These are phyloP conservation scores for Eucalyptus marginata DNA, from an alignment of 345 rosid species.

Conservation along the genomic window DNA sequence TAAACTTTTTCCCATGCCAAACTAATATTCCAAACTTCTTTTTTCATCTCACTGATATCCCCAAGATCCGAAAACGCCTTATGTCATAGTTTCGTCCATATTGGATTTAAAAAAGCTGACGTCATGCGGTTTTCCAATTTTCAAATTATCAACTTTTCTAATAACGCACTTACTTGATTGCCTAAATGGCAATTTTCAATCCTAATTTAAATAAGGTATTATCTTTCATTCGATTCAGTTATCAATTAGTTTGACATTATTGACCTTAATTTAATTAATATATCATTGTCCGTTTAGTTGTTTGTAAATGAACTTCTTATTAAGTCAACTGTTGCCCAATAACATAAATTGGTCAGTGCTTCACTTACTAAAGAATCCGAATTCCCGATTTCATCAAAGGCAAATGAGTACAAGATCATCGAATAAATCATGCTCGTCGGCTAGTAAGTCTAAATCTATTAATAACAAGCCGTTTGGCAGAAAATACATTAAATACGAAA, in stretches of 20 bases:
- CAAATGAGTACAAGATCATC: not conserved
- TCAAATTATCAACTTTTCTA: not conserved
- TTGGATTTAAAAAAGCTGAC: not conserved
- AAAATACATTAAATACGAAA: not conserved
- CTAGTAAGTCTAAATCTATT: not conserved
- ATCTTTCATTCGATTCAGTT: not conserved
- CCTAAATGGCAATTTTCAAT: not conserved
- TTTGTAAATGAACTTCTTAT: not conserved
- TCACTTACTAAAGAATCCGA: not conserved
- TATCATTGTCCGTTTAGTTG: not conserved
- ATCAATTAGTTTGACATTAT: not conserved
- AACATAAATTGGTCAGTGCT: rapidly evolving
- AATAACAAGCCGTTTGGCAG: not conserved
- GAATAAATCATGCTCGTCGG: not conserved
- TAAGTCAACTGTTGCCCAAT: not conserved
- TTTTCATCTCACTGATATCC: not conserved
- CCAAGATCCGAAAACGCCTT: rapidly evolving
- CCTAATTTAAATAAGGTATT: not conserved
- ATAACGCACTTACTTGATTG: not conserved
- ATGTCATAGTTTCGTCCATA: not conserved
- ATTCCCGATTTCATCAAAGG: not conserved
- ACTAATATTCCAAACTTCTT: not conserved
- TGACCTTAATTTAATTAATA: not conserved
- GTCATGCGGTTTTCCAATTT: not conserved
- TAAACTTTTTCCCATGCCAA: not conserved